A percentile compares a stretch with the other conserved stretches of the same genome.
phyloP scores from a whole-genome alignment of 371 early-diverging fungal species.

The Coemansia sp. region DNA sequence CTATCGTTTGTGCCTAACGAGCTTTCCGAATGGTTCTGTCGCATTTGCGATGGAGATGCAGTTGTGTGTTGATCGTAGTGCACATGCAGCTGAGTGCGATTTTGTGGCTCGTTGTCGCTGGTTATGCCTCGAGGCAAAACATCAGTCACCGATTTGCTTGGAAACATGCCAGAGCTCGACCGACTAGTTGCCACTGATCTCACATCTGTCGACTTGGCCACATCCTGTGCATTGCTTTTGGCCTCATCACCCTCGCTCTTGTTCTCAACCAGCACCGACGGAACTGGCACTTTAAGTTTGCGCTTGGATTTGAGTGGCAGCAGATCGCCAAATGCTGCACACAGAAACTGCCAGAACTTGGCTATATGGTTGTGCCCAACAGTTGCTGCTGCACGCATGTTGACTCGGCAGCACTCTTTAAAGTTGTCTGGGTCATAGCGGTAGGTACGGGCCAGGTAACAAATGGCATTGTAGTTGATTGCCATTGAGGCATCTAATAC shows the following conservation, averaged over 20 bases:
- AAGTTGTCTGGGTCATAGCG: conserved; percentile 37
- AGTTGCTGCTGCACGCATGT: conserved; percentile 17
- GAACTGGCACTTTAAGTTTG: neutral
- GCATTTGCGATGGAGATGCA: conserved; percentile 18
- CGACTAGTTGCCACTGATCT: conserved; percentile 29
- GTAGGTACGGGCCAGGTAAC: conserved; percentile 36
- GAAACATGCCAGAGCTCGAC: conserved; percentile 44
- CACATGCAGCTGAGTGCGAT: too few relatives aligned
- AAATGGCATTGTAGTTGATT: conserved; percentile 15
- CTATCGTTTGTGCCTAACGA: neutral
- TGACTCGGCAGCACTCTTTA: conserved; percentile 37
- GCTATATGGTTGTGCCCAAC: conserved; percentile 27
- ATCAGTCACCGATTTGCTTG: conserved; percentile 30
- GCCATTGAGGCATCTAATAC: conserved; percentile 19
- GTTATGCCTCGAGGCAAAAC: conserved; percentile 7
- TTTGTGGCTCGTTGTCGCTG: conserved; percentile 25
- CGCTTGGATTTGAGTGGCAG: conserved; percentile 29
- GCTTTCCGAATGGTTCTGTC: neutral
- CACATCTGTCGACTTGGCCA: too few relatives aligned
- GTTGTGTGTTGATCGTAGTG: conserved; percentile 3
- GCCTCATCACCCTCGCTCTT: neutral
- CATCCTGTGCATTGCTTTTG: neutral
- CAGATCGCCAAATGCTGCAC: conserved; percentile 38
- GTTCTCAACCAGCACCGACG: neutral
- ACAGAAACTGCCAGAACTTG: conserved; percentile 47